Conservation (phyloP, 495 filamentous ascomycete genomes). For the Hapsidospora chrysogenum region DNA sequence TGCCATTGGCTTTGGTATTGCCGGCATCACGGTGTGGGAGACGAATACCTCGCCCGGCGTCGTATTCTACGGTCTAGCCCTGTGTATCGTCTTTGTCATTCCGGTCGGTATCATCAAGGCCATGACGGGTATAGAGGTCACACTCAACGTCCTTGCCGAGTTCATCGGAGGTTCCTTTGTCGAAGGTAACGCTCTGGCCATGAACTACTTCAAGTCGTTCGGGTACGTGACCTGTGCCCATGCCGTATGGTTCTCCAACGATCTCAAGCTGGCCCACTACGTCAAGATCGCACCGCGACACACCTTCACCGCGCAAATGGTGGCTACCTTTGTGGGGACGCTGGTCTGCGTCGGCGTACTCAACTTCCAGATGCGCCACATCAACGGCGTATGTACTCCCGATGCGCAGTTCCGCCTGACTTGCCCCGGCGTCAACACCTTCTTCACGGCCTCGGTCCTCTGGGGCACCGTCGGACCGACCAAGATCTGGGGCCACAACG, state of each 20-base stretch:
- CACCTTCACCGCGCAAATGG: conserved; percentile 19
- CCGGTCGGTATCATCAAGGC: conserved; percentile 21
- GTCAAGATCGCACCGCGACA: conserved; percentile 23
- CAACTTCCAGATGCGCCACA: conserved; percentile 21
- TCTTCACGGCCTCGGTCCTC: conserved; percentile 21
- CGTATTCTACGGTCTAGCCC: conserved; percentile 18
- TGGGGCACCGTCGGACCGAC: conserved; percentile 23
- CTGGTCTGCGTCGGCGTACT: conserved; percentile 16
- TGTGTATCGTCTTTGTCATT: conserved; percentile 20
- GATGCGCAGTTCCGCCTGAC: conserved; percentile 18
- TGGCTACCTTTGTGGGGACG: conserved; percentile 17
- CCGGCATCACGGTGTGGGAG: conserved; percentile 15
- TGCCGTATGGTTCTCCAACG: conserved; percentile 17
- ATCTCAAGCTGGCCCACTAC: conserved; percentile 24
- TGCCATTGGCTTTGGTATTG: conserved; percentile 14
- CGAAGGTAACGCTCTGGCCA: conserved; percentile 17
- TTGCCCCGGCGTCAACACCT: conserved; percentile 20
- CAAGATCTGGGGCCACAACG: conserved; percentile 18
- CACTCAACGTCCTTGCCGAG: conserved; percentile 20
- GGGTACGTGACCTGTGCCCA: conserved; percentile 19
- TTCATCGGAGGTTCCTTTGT: conserved; percentile 21
- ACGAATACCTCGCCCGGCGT: conserved; percentile 20
- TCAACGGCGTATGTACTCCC: conserved; percentile 18
- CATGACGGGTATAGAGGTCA: conserved; percentile 21
- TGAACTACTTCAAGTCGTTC: conserved; percentile 25